Base-by-base conservation (phyloP, 352 stramenopile genomes). In the Phytophthora citrophthora region DNA sequence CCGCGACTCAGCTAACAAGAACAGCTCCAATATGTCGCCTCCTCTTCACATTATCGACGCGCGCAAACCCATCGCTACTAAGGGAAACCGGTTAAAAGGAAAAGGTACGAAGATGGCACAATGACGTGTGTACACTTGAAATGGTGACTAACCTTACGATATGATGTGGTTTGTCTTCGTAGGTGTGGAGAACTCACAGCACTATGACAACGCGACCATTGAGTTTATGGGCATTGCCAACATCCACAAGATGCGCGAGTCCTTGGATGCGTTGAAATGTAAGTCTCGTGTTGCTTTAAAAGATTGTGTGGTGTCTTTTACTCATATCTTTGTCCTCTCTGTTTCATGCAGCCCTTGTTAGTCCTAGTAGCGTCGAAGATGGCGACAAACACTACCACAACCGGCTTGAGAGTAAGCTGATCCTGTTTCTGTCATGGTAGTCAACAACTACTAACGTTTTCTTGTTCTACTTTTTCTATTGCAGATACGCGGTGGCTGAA, bases 151-250 rank as follows among this genome's bases (percentile, higher is more conserved):
- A 59, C 24, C 7, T 24, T 12, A 32, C 26, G n/a, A 54, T 51
- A n/a, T 60, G 13, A 36, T 51, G 15, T 36, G 51, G 5, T 41
- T 31, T 67, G 9, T 71, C 18, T 46, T 0, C 54, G n/a, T 61
- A 90, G 93, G 96, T 47, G 96, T 98, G 36, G 97, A 99, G 70
- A 98, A 99, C 74, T 97, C 93, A 13, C 93, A 96, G 64, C 90
- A 98, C 70, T 99, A 99, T 72, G 84, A 96, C 48, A 96, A 97
- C 47, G 89, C 91, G 10, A 96, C 90, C 2, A 90, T 99, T 44
- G 93, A 98, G 54, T 99, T 99, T 76, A 97, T 98, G 86, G 96
- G 97, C 20, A 99, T 99, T 66, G 95, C 91, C 13, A 99, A 99
- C 72, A 99, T 99, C 64, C 97, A 99, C 84, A 97, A 97, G 54